Evolutionary conservation across 2,329 filamentous ascomycete species (phyloP).

Genomic region (Ophiostoma quercus): DNA sequence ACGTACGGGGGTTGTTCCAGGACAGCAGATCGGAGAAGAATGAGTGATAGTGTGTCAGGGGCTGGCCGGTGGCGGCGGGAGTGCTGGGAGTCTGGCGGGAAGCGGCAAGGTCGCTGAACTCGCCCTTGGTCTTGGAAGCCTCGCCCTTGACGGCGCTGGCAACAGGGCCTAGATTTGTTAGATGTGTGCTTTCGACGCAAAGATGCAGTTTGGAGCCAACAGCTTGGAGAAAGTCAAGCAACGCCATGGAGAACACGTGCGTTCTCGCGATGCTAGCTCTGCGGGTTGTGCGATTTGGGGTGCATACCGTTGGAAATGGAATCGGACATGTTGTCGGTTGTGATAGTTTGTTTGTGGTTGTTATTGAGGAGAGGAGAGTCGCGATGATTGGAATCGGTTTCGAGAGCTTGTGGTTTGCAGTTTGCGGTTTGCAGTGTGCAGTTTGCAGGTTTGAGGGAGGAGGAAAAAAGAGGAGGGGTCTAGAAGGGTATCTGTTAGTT

Average conservation of each 20-base stretch:
- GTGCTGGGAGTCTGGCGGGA: constrained; percentile 50
- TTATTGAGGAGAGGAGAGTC: background rate
- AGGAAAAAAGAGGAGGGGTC: constrained; percentile 14
- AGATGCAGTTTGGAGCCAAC: background rate
- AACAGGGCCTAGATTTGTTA: constrained; percentile 47
- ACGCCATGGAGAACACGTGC: background rate
- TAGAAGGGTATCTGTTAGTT: constrained; percentile 16
- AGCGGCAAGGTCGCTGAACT: constrained; percentile 55
- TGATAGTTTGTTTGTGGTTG: constrained; percentile 12
- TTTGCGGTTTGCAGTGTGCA: background rate
- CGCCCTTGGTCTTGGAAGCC: constrained; percentile 48
- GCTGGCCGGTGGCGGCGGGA: constrained; percentile 48
- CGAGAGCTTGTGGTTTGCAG: background rate
- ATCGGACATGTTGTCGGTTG: constrained; percentile 40
- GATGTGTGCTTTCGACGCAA: background rate
- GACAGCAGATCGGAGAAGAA: constrained; percentile 65
- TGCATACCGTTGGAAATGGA: constrained; percentile 25
- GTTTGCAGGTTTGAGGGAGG: background rate
- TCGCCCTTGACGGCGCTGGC: constrained; percentile 56
- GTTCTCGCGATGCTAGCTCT: background rate
- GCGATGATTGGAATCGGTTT: background rate
- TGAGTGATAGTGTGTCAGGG: constrained; percentile 64
- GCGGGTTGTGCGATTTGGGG: background rate
- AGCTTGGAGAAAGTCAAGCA: background rate
- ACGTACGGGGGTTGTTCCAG: constrained; percentile 63